Evolutionary conservation across 306 rosid genomes (phyloP).

Genomic region (Sindora glabra): DNA sequence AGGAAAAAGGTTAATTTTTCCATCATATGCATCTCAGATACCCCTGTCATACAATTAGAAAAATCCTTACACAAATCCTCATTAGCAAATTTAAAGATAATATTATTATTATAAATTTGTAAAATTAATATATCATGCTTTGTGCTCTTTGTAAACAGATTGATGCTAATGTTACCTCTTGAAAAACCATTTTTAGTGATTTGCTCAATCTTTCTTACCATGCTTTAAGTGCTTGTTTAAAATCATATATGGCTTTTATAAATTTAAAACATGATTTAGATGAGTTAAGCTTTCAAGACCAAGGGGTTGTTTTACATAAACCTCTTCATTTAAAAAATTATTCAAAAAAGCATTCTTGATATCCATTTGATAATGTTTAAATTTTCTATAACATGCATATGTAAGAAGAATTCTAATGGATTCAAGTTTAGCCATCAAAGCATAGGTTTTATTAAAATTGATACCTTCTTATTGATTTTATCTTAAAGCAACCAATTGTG

Average conservation of each 20-base stretch:
- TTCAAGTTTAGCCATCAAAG: not conserved
- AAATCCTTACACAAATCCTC: not conserved
- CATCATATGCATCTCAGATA: not conserved
- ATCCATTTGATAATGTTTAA: not conserved
- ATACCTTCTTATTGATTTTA: not conserved
- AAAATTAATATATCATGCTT: not conserved
- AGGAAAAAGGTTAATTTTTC: not conserved
- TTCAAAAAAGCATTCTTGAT: not conserved
- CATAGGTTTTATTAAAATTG: not conserved
- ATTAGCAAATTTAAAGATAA: not conserved
- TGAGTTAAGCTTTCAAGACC: not conserved
- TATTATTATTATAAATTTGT: not conserved
- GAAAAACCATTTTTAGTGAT: not conserved
- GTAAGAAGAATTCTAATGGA: not conserved
- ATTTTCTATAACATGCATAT: not conserved
- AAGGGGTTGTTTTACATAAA: not conserved
- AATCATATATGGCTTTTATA: not conserved
- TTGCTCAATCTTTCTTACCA: no score
- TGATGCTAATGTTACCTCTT: not conserved
- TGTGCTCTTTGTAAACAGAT: not conserved
- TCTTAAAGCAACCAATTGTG: not conserved
- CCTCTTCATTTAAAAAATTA: not conserved
- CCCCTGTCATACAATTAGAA: not conserved
- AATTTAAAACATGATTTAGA: not conserved
- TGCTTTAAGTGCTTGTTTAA: not conserved